Evolutionary conservation across 768 basidiomycete genomes (phyloP), one percentile per base, ranked within the genome.

Genomic region (Psilocybe azurescens): DNA sequence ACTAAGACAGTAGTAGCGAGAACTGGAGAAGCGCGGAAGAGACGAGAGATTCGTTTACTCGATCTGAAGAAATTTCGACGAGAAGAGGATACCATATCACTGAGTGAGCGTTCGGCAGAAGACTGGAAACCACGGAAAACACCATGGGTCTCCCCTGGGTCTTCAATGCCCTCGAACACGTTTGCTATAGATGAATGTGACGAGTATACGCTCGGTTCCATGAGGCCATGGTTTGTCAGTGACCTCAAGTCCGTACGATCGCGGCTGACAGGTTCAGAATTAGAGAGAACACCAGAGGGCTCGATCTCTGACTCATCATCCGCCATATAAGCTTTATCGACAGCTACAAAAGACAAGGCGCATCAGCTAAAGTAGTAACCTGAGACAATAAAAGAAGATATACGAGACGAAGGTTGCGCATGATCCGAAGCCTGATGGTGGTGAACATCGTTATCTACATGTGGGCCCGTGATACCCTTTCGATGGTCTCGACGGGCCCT

Each of bases 291-390:
- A 48, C 20, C 28, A 28, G 30, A 38, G 18, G 46, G 48, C 29
- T 57, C 56, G 41, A 62, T 47, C 61, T 33, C 61, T 44, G 59
- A 52, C n/a, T 11, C 18, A 9, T 48, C 47, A 6, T 8, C 18
- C 8, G 24, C 14, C 3, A 8, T 32, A 48, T 28, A 13, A 13
- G 32, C n/a, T 9, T 20, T 18, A 30, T 54, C 59, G 20, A 41
- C 41, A n/a, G 20, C 38, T 36, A 13, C 48, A 32, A n/a, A 50
- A n/a, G 7, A 11, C 14, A n/a, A 11, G 7, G 14, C n/a, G 14
- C 14, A 11, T 44, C 14, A 44, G 41, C 41, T 39, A 13, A 1
- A 44, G 14, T 3, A 6, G 41, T 5, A 1, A 11, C 14, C 5
- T 44, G 38, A 39, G 14, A 39, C 7, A 44, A n/a, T n/a, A 11